Evolutionary conservation across 352 stramenopile genomes (phyloP), one percentile per base, ranked within the genome.

Genomic region (Phytopythium sindhum): DNA sequence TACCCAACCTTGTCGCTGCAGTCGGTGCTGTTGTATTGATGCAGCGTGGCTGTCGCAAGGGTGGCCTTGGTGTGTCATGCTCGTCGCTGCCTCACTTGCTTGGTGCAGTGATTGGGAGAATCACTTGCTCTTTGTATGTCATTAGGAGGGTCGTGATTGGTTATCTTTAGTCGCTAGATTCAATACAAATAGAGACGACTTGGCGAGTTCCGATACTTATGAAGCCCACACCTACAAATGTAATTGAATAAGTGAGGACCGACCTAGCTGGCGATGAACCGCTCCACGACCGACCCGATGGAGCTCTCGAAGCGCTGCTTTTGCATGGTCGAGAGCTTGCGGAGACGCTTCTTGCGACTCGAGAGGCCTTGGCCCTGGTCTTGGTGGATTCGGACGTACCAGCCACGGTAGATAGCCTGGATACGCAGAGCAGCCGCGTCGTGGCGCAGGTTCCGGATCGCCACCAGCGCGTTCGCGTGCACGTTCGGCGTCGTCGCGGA

Each of bases 351-450:
- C 47, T 72, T 65, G 17, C 71, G 66, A 9, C 61, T 59, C 1
- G 69, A 64, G 31, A 45, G n/a, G 19, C n/a, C 28, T 17, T 44
- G 42, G 45, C 37, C 24, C 33, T 26, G 33, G 29, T 53, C 39
- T 19, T 77, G 67, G 37, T 70, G 73, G 6, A 69, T 63, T 17
- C 80, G 77, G 17, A 90, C 78, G 53, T 73, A 75, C 80, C 80
- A 90, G 37, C 80, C 80, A 17, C 80, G 74, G 53, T 88, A 90
- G 57, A 91, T 80, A 11, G 75, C 69, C 67, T 93, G 84, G 55
- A 93, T 93, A 28, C 77, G 80, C 50, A 93, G 66, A 8, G 84
- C 84, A 1, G 84, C 84, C 1, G 81, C 82, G 60, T 93, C 84
- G 45, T 93, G 84, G 5, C 78, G 72, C n/a, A 93, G 58, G 56